Conservation (phyloP, 177 flowering plant species). For the Vitis hybrid region DNA sequence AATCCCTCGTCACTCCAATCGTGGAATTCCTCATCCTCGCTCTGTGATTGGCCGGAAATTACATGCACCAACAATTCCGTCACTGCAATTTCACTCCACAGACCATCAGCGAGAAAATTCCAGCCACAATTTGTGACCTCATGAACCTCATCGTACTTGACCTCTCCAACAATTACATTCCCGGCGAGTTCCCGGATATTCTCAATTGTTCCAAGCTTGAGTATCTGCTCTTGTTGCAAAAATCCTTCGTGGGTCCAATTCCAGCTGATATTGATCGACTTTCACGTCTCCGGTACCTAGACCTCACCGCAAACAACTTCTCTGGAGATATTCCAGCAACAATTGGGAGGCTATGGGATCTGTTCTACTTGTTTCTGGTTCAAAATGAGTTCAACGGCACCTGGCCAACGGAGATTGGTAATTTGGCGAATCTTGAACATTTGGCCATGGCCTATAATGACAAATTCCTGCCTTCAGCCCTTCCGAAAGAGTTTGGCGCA, state of each 20-base stretch:
- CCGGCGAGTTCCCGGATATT: constrained; percentile 33
- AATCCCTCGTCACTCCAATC: constrained; percentile 31
- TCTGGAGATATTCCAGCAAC: constrained; percentile 37
- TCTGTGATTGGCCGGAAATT: constrained; percentile 49
- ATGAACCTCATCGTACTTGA: constrained; percentile 29
- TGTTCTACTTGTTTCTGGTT: too few relatives aligned
- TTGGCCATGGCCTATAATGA: too few relatives aligned
- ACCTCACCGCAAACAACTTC: constrained; percentile 43
- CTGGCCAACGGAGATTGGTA: too few relatives aligned
- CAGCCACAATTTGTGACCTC: constrained; percentile 32
- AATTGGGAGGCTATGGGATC: background rate
- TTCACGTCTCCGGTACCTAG: constrained; percentile 20
- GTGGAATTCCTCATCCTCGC: constrained; percentile 45
- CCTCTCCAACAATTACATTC: constrained; percentile 31
- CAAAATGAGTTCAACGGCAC: too few relatives aligned
- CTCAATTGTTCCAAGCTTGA: constrained; percentile 36
- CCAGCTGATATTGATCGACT: constrained; percentile 39
- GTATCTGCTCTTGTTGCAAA: constrained; percentile 36
- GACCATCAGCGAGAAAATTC: constrained; percentile 24
- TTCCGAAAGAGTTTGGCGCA: too few relatives aligned
- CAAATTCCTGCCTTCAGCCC: too few relatives aligned
- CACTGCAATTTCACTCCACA: constrained; percentile 25
- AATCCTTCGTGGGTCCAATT: constrained; percentile 36
- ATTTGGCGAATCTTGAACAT: too few relatives aligned
- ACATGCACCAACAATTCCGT: constrained; percentile 26